Conservation (phyloP, 768 basidiomycete genomes). For the Lactarius vividus region DNA sequence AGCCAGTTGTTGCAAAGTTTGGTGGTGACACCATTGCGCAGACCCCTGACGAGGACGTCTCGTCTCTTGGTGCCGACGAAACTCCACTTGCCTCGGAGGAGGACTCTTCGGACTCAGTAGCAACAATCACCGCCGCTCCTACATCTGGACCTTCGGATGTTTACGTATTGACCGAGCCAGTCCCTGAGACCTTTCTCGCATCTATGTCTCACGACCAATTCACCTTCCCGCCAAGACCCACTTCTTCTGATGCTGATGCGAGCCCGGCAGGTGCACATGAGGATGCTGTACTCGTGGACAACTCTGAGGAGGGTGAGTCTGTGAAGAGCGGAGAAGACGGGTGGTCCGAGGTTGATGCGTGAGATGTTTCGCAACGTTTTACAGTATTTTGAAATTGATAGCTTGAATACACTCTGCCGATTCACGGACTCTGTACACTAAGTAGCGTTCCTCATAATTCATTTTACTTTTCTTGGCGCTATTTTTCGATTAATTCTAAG, state of each 20-base stretch:
- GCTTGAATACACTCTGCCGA: not conserved
- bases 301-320: slow-evolving; percentile 14
- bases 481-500: not conserved
- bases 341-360: slow-evolving; percentile 20
- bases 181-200: slow-evolving; percentile 8
- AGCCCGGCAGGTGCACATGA: not conserved
- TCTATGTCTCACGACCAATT: slow-evolving; percentile 20
- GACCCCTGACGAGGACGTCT: not conserved
- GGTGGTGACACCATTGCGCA: too few species aligned
- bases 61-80: not conserved
- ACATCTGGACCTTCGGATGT: not conserved
- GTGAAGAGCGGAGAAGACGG: slow-evolving; percentile 12
- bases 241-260: not conserved
- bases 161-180: not conserved
- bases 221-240: slow-evolving; percentile 15
- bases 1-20: not conserved
- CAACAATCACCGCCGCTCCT: not conserved
- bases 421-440: not conserved
- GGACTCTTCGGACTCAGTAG: slow-evolving; percentile 7
- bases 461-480: not conserved
- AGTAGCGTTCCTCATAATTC: not conserved
- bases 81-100: too few species aligned
- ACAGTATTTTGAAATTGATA: not conserved
- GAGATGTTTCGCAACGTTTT: not conserved
- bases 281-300: slow-evolving; percentile 12